Percentiles rank a stretch among this genome's conserved stretches.
These are phyloP conservation scores for Talaromyces trachyspermus DNA, from an alignment of 495 filamentous ascomycete species.

Conservation along the genomic window DNA sequence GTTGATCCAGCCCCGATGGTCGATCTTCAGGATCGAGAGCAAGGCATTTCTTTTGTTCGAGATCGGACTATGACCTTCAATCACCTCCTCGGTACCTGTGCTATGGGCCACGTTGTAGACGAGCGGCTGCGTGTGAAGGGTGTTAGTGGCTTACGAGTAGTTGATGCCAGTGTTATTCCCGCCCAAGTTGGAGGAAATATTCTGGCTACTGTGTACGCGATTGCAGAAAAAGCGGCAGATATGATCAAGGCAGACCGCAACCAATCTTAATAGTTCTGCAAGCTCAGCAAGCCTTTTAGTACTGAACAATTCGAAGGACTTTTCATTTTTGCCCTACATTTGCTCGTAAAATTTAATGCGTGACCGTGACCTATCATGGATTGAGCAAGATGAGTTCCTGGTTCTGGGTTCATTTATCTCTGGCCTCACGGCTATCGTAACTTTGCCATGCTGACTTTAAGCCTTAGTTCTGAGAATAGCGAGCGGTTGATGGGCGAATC, in stretches of 20 bases:
- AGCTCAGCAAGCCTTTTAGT: no score
- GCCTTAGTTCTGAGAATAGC: no score
- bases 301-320: no score
- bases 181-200: constrained; percentile 43
- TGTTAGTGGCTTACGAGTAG: constrained; percentile 40
- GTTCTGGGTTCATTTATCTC: no score
- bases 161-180: constrained; percentile 50
- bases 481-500: no score
- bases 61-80: constrained; percentile 12
- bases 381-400: no score
- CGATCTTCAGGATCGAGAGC: constrained; percentile 13
- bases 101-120: constrained; percentile 50
- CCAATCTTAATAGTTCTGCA: not conserved
- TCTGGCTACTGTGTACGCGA: constrained; percentile 47
- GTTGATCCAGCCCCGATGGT: constrained; percentile 13
- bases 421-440: no score
- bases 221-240: constrained; percentile 44
- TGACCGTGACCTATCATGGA: no score
- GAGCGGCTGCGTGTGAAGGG: constrained; percentile 39
- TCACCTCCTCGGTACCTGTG: constrained; percentile 39
- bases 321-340: no score
- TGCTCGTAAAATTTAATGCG: no score
- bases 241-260: constrained; percentile 33
- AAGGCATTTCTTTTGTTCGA: constrained; percentile 8
- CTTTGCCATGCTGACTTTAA: no score